Evolutionary conservation across 2,329 filamentous ascomycete species (phyloP).

Genomic region (Lasiodiplodia sp.): DNA sequence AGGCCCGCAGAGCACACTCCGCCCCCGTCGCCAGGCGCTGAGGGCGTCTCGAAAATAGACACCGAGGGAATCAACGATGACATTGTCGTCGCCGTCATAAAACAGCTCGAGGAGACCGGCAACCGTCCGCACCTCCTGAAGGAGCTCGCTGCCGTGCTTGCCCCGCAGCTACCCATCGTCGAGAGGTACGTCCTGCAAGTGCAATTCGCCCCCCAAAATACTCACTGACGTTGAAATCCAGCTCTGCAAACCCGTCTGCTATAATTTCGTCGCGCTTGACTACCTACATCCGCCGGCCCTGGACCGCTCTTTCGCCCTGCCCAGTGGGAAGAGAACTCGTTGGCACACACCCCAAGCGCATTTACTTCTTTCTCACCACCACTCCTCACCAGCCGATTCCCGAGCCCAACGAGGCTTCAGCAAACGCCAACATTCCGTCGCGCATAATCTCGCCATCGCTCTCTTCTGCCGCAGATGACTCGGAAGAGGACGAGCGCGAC

Average conservation of each 20-base stretch:
- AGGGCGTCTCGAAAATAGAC: constrained; percentile 68
- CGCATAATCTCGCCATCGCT: constrained; percentile 84
- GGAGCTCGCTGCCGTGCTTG: constrained; percentile 83
- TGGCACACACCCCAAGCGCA: constrained; percentile 88
- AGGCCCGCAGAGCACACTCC: constrained; percentile 73
- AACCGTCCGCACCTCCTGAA: constrained; percentile 96
- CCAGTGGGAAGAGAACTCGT: constrained; percentile 93
- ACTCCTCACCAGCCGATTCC: constrained; percentile 83
- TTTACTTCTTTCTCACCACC: constrained; percentile 96
- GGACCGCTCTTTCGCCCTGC: constrained; percentile 79
- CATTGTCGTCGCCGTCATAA: constrained; percentile 89
- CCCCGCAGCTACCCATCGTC: constrained; percentile 78
- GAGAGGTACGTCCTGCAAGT: constrained; percentile 77
- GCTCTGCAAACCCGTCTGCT: constrained; percentile 93
- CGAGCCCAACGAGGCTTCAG: constrained; percentile 63
- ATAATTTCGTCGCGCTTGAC: constrained; percentile 93
- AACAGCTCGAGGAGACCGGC: constrained; percentile 85
- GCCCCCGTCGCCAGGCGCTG: constrained; percentile 72
- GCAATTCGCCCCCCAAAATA: neutral
- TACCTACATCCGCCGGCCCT: constrained; percentile 85
- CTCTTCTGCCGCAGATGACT: constrained; percentile 72
- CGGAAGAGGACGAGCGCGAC: constrained; percentile 67
- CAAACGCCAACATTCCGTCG: constrained; percentile 50
- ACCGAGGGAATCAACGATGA: constrained; percentile 89
- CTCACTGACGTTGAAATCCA: constrained; percentile 49